Percentiles rank a stretch among this genome's conserved stretches.
Evolutionary conservation across 176 grass and related monocot species (phyloP).

Genomic region (Musa acuminata): DNA sequence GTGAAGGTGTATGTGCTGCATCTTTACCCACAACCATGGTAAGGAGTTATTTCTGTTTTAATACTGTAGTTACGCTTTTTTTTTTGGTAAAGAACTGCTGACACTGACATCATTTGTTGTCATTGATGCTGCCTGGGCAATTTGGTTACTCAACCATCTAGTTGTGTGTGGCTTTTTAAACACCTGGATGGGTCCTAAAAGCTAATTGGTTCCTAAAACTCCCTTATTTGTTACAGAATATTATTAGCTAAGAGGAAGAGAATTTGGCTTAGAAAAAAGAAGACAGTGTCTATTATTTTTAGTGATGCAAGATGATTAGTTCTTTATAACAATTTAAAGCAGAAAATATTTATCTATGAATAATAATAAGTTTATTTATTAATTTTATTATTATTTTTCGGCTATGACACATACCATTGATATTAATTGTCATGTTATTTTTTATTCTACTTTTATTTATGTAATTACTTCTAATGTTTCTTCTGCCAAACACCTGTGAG

Average conservation of each 20-base stretch:
- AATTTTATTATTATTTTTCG: background rate
- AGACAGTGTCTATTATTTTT: no score
- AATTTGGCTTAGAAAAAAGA: no score
- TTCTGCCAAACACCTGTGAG: background rate
- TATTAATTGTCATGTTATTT: background rate
- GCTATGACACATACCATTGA: background rate
- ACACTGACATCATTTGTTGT: background rate
- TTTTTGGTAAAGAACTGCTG: background rate
- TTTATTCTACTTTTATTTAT: background rate
- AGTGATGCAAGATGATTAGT: no score
- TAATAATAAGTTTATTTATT: no score
- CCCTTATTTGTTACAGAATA: no score
- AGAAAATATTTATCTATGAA: background rate
- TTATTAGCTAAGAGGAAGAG: no score
- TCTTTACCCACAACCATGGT: conserved; percentile 99
- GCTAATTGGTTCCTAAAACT: no score
- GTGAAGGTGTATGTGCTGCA: conserved; percentile 95
- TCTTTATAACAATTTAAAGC: no score
- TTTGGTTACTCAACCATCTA: background rate
- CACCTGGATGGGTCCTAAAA: no score
- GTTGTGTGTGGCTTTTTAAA: background rate
- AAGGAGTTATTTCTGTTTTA: background rate
- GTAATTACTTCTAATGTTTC: background rate
- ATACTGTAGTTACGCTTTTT: background rate
- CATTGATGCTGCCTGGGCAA: no score